These are phyloP conservation scores for Suhomyces sp. DNA, from an alignment of 805 yeast genomes.

Conservation along the genomic window DNA sequence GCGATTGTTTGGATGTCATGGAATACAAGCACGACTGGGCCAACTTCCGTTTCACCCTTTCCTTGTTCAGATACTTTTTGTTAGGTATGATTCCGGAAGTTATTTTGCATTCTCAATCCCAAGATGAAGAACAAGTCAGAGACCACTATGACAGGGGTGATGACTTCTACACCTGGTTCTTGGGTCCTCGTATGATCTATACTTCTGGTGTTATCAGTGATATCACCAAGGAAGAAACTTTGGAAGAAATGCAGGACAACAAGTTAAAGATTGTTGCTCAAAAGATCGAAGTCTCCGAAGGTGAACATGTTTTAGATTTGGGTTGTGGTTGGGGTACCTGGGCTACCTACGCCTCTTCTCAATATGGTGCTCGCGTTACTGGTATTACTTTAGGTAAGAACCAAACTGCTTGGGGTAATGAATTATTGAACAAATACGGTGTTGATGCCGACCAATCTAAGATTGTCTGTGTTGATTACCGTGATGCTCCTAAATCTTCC, in stretches of 20 bases:
- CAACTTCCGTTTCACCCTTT: conserved; percentile 70
- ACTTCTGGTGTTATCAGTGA: conserved; percentile 84
- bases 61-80: conserved; percentile 76
- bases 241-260: conserved; percentile 84
- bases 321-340: conserved; percentile 98
- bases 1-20: conserved; percentile 79
- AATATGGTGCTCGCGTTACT: conserved; percentile 82
- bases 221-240: conserved; percentile 55
- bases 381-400: conserved; percentile 88
- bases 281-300: conserved; percentile 70
- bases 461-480: conserved; percentile 81
- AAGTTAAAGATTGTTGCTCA: conserved; percentile 85
- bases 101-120: conserved; percentile 85
- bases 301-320: conserved; percentile 75
- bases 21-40: conserved; percentile 95
- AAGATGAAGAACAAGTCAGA: conserved; percentile 95
- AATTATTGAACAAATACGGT: conserved; percentile 65
- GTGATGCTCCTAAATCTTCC: conserved; percentile 77
- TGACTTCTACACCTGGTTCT: conserved; percentile 90
- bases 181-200: conserved; percentile 93
- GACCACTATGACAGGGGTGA: conserved; percentile 96
- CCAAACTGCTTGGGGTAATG: conserved; percentile 89
- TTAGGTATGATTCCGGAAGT: conserved; percentile 92
- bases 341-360: conserved; percentile 77
- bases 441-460: conserved; percentile 66